Conservation (phyloP, 495 filamentous ascomycete genomes). For the Podospora conica region DNA sequence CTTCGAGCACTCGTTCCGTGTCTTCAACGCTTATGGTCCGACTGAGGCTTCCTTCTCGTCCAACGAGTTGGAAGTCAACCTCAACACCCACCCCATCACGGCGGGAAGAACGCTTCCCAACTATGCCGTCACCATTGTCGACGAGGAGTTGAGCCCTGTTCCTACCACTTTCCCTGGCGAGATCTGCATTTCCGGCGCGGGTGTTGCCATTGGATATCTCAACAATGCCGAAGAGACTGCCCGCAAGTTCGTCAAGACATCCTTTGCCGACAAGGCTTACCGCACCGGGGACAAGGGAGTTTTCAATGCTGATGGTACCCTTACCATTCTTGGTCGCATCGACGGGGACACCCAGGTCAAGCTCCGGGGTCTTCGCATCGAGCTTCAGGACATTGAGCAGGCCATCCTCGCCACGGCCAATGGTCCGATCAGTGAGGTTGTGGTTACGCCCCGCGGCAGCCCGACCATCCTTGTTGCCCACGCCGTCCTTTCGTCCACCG, state of each 20-base stretch:
- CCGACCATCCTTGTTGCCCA: slow-evolving; percentile 11
- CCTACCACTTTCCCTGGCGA: slow-evolving; percentile 24
- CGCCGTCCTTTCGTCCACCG: slow-evolving; percentile 5
- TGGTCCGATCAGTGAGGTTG: not conserved
- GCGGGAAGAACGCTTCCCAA: slow-evolving; percentile 15
- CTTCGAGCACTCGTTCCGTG: not conserved
- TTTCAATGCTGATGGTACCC: slow-evolving; percentile 28
- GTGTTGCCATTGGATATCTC: slow-evolving; percentile 23
- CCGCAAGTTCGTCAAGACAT: slow-evolving; percentile 24
- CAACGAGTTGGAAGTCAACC: not conserved
- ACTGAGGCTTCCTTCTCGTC: slow-evolving; percentile 6
- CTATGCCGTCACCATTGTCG: slow-evolving; percentile 35
- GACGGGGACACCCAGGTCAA: slow-evolving; percentile 39
- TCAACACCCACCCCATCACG: not conserved
- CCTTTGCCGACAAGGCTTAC: slow-evolving; percentile 27
- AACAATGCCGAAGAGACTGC: slow-evolving; percentile 9
- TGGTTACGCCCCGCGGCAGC: not conserved
- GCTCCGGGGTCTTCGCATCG: slow-evolving; percentile 40
- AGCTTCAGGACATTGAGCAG: slow-evolving; percentile 31
- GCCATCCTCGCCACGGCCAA: not conserved
- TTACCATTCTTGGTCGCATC: slow-evolving; percentile 34
- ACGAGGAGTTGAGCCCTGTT: slow-evolving; percentile 32
- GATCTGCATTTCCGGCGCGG: slow-evolving; percentile 26
- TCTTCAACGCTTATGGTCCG: slow-evolving; percentile 22
- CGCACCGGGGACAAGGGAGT: slow-evolving; percentile 39